These are phyloP conservation scores for Simplicillium sp. DNA, from an alignment of 2,329 filamentous ascomycete species.

Conservation along the genomic window DNA sequence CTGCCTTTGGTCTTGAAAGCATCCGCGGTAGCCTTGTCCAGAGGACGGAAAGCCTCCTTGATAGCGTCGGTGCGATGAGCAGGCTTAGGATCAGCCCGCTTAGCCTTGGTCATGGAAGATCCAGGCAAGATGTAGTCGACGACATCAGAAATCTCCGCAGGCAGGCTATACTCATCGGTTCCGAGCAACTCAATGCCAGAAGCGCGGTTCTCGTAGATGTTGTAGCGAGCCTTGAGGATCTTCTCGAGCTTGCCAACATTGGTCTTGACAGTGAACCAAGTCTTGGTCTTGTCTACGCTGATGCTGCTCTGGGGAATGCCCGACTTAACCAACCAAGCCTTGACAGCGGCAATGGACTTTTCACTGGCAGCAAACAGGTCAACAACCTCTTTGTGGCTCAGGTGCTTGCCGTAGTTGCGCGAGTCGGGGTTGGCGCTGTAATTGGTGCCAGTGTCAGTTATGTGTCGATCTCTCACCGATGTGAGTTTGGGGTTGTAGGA, in stretches of 20 bases:
- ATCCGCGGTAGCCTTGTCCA: constrained; percentile 1
- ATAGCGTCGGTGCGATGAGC: constrained; percentile 2
- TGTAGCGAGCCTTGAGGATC: constrained; percentile 42
- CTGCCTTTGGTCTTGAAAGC: constrained; percentile 1
- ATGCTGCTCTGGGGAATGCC: constrained; percentile 40
- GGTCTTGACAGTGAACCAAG: constrained; percentile 22
- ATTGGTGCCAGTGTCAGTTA: not conserved
- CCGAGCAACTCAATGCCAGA: constrained; percentile 23
- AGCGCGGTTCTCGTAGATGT: constrained; percentile 34
- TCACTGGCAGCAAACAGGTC: constrained; percentile 29
- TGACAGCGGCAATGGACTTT: constrained; percentile 37
- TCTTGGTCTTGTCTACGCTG: constrained; percentile 37
- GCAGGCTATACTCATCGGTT: constrained; percentile 29
- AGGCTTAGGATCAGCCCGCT: not conserved
- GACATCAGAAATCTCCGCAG: constrained; percentile 22
- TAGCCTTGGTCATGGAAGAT: constrained; percentile 22
- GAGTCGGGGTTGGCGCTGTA: constrained; percentile 29
- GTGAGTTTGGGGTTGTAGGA: not conserved
- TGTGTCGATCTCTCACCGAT: not conserved
- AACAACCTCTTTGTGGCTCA: constrained; percentile 30
- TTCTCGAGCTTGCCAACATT: constrained; percentile 25
- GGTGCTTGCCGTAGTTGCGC: constrained; percentile 34
- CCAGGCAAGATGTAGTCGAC: constrained; percentile 30
- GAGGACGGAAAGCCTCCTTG: constrained; percentile 2
- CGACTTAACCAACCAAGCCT: constrained; percentile 38